Conservation (phyloP, 2,329 filamentous ascomycete species). For the Fusarium torulosum region DNA sequence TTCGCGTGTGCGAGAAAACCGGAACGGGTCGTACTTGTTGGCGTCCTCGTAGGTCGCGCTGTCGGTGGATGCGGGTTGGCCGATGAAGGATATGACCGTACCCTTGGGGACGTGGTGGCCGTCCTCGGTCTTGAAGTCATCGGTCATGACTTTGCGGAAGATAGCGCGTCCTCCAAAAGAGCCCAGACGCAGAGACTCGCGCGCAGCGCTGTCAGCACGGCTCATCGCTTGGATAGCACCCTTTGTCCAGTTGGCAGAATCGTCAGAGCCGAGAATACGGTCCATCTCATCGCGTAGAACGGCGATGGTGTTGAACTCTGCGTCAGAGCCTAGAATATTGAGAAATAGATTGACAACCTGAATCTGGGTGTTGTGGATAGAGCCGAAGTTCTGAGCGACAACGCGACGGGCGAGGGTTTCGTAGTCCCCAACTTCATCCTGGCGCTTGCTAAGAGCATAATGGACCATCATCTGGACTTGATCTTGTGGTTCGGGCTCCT, state of each 20-base stretch:
- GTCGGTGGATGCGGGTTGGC: constrained; percentile 50
- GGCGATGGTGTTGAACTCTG: constrained; percentile 54
- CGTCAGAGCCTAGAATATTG: constrained; percentile 54
- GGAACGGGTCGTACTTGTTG: constrained; percentile 56
- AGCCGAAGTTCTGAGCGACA: constrained; percentile 52
- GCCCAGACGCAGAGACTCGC: constrained; percentile 58
- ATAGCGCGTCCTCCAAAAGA: constrained; percentile 49
- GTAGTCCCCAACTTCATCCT: constrained; percentile 51
- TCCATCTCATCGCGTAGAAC: constrained; percentile 55
- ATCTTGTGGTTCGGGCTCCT: constrained; percentile 51
- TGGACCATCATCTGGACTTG: constrained; percentile 58
- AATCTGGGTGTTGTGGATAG: constrained; percentile 57
- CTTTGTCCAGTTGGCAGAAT: constrained; percentile 55
- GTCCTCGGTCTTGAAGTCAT: constrained; percentile 50
- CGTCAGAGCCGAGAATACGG: constrained; percentile 46
- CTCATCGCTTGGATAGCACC: constrained; percentile 53
- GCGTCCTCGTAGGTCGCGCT: constrained; percentile 51
- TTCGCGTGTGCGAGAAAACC: constrained; percentile 55
- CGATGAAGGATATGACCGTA: constrained; percentile 51
- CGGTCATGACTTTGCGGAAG: constrained; percentile 49
- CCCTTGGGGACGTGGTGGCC: constrained; percentile 52
- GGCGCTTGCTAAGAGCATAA: constrained; percentile 55
- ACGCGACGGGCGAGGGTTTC: constrained; percentile 51
- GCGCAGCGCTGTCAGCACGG: constrained; percentile 56
- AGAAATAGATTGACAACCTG: constrained; percentile 57